These are phyloP conservation scores for Nitzschia inconspicua DNA, from an alignment of 108 stramenopile genomes.

Conservation along the genomic window DNA sequence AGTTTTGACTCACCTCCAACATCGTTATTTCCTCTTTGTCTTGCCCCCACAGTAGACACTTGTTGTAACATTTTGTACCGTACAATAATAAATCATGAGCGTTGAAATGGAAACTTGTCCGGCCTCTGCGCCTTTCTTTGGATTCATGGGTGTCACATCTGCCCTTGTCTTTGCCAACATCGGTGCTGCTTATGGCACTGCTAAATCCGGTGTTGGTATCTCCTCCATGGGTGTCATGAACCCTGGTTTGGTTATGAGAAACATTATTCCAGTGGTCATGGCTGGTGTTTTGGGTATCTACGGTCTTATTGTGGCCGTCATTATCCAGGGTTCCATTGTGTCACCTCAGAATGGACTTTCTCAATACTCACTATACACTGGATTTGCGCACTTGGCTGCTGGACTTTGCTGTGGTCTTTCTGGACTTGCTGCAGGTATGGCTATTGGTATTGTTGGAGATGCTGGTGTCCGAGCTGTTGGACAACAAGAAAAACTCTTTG, in stretches of 20 bases:
- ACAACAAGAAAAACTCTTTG: conserved; percentile 97
- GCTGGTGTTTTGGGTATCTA: conserved; percentile 99
- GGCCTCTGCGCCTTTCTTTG: conserved; percentile 88
- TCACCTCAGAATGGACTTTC: conserved; percentile 69
- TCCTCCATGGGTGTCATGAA: conserved; percentile 99
- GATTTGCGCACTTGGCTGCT: conserved; percentile 96
- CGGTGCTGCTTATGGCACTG: conserved; percentile 98
- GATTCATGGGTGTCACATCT: conserved; percentile 87
- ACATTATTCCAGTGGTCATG: conserved; percentile 99
- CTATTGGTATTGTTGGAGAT: conserved; percentile 99
- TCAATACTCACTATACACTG: conserved; percentile 91
- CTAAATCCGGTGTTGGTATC: conserved; percentile 98
- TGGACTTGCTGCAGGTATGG: conserved; percentile 97
- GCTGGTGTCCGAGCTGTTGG: conserved; percentile 97
- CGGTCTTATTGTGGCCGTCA: conserved; percentile 98
- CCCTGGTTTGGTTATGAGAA: conserved; percentile 96
- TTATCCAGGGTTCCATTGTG: conserved; percentile 88
- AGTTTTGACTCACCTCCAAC: too few relatives aligned
- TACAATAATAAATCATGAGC: conserved; percentile 22
- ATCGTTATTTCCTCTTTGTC: not conserved
- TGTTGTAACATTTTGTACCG: too few relatives aligned
- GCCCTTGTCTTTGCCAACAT: conserved; percentile 93
- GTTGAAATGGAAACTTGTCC: conserved; percentile 87
- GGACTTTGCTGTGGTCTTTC: conserved; percentile 97
- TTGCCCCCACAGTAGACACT: too few relatives aligned